Evolutionary conservation across 2,329 filamentous ascomycete genomes (phyloP), one percentile per base, ranked within the genome.

Genomic region (Penicillium sp.): DNA sequence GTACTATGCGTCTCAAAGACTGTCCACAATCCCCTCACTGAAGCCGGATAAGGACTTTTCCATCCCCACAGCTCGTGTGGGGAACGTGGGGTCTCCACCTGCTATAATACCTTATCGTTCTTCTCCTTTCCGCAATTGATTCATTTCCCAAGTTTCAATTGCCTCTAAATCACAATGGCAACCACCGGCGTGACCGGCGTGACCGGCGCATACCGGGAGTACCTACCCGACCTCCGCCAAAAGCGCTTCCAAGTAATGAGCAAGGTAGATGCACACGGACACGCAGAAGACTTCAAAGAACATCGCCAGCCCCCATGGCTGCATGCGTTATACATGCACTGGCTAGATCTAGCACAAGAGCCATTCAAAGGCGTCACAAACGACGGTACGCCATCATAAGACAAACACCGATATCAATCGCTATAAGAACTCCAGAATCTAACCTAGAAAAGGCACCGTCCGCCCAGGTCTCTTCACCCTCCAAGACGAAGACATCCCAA

Each of bases 331-430:
- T 84, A 81, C 49, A 63, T 75, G 53, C 79, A 83, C 62, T 85
- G 82, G 82, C 64, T 73, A 41, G 71, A 77, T 29, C 64, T 85
- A 8, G 70, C 70, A 28, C 64, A 81, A 47, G 84, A 88, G 68
- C 86, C 87, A 0, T 89, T 81, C 65, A 82, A 80, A 60, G 87
- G 87, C 19, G 74, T 90, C 16, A 89, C 87, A 0, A 81, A 69
- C 10, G 83, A 89, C 55, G 87, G 86, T 77, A 69, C 25, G 69
- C n/a, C n/a, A n/a, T n/a, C n/a, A n/a, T n/a, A n/a, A n/a, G n/a
- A n/a, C 56, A 10, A 34, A 3, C 14, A 13, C 3, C 12, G 2
- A 1, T 9, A 19, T 13, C 1, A 3, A 13, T 11, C 14, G n/a
- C n/a, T 8, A 19, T 8, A 7, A 39, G 28, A 41, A 14, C 9